A percentile compares a stretch with the other conserved stretches of the same genome.
Conservation (phyloP, 495 filamentous ascomycete genomes). For the Pyrenula aspistea region DNA sequence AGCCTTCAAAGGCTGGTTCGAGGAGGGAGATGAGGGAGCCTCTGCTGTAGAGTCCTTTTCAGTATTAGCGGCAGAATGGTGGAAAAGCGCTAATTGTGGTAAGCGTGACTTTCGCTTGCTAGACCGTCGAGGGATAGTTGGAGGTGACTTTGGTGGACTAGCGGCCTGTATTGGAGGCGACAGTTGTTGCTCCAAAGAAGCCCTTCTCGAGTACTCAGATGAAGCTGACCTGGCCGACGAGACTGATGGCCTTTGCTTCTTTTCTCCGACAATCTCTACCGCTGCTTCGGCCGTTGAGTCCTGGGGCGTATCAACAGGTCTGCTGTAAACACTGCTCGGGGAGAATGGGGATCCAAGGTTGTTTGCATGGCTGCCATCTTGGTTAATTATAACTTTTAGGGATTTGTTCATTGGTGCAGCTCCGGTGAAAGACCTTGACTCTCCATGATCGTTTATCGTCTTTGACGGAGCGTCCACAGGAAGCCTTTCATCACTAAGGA, state of each 20-base stretch:
- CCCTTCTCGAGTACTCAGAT: neutral
- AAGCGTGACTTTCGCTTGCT: neutral
- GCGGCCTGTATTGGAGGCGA: neutral
- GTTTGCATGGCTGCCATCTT: neutral
- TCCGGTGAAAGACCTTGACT: too few species aligned
- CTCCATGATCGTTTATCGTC: too few species aligned
- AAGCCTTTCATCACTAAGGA: neutral
- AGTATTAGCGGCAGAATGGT: neutral
- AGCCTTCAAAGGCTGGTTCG: too few species aligned
- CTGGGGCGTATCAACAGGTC: neutral
- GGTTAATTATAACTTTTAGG: neutral
- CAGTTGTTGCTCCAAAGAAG: neutral
- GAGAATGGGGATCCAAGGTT: neutral
- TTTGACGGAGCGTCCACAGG: neutral
- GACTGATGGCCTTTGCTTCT: neutral
- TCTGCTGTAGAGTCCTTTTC: too few species aligned
- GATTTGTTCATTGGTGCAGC: neutral
- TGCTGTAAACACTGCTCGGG: neutral
- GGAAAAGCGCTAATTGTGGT: neutral
- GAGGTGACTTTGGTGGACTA: neutral
- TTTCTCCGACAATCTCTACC: neutral
- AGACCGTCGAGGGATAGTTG: neutral
- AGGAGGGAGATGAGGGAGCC: too few species aligned
- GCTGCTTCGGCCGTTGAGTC: neutral
- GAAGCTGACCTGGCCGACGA: neutral